phyloP scores from a whole-genome alignment of 179 eudicot species.

The Silene noctiflora region DNA sequence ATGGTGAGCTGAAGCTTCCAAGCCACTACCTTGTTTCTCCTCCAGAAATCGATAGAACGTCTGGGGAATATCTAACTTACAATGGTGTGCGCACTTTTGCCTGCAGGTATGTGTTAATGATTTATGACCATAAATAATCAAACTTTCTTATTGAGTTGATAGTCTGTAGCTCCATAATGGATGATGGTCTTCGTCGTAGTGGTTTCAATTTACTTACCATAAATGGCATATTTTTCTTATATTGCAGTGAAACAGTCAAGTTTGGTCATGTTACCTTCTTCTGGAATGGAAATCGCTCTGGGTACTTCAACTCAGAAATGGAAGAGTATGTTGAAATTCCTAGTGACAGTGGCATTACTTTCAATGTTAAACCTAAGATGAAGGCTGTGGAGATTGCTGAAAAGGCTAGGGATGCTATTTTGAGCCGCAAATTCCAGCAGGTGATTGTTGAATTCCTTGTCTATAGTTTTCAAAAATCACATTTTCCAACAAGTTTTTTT shows the following conservation, averaged over 20 bases:
- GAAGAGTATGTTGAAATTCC: conserved; percentile 94
- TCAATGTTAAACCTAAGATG: conserved; percentile 80
- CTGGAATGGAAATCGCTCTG: conserved; percentile 95
- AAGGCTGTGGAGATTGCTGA: conserved; percentile 85
- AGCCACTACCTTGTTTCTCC: conserved; percentile 79
- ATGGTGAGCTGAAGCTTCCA: conserved; percentile 95
- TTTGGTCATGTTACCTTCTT: conserved; percentile 94
- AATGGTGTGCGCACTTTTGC: conserved; percentile 88
- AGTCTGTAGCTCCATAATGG: neutral
- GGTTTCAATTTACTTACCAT: neutral
- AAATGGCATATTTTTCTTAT: conserved; percentile 4
- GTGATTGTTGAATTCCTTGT: conserved; percentile 28
- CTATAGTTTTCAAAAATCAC: neutral
- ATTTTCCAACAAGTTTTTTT: neutral
- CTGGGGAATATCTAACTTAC: conserved; percentile 79
- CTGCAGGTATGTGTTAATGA: conserved; percentile 60
- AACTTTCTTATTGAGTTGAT: neutral
- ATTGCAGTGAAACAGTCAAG: conserved; percentile 80
- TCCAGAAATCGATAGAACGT: conserved; percentile 91
- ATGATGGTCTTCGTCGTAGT: neutral
- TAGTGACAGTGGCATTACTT: conserved; percentile 77
- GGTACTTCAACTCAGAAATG: conserved; percentile 66
- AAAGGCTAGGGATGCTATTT: conserved; percentile 82
- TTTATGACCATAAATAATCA: neutral
- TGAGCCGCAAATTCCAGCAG: conserved; percentile 81